These are phyloP conservation scores for Camellia granthamiana DNA, from an alignment of 148 eudicot species.

Conservation along the genomic window DNA sequence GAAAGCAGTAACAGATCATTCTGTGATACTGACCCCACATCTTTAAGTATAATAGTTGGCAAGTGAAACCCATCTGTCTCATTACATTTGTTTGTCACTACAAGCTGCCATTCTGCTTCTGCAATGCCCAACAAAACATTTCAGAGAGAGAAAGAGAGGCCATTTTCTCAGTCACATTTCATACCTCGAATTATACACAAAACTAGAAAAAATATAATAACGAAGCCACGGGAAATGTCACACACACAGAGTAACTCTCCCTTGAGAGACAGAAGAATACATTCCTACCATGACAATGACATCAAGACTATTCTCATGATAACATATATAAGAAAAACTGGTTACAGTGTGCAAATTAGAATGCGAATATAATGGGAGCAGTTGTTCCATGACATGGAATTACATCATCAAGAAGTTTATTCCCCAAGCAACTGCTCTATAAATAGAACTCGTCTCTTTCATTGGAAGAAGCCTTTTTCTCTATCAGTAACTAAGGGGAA, in stretches of 20 bases:
- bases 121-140: conserved; percentile 13
- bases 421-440: background rate
- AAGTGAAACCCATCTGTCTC: conserved; percentile 68
- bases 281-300: background rate
- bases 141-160: background rate
- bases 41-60: conserved; percentile 31
- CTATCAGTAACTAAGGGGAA: background rate
- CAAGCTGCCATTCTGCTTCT: conserved; percentile 46
- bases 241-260: background rate
- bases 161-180: background rate
- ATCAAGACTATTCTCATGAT: background rate
- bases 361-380: background rate
- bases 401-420: background rate
- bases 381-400: background rate
- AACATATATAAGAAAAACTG: background rate
- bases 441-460: background rate
- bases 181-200: background rate
- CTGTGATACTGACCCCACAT: conserved; percentile 44
- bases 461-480: background rate
- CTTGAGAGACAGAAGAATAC: background rate
- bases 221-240: background rate
- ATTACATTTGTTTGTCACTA: conserved; percentile 42
- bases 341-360: background rate
- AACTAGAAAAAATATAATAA: background rate
- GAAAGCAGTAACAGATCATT: conserved; percentile 78